A percentile compares a stretch with the other conserved stretches of the same genome.
Conservation (phyloP, 2,329 filamentous ascomycete genomes). For the Arthrocladium fulminans region DNA sequence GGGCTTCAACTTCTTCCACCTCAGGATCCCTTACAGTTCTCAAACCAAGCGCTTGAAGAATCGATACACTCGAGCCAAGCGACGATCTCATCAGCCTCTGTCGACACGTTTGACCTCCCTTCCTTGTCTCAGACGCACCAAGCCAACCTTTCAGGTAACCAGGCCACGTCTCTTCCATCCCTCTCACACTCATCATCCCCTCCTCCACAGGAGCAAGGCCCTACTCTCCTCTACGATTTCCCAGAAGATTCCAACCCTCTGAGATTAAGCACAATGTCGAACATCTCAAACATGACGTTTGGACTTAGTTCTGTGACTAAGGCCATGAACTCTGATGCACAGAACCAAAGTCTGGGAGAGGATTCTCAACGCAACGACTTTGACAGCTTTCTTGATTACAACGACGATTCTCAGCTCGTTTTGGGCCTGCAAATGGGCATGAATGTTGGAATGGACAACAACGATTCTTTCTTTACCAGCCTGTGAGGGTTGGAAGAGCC, state of each 20-base stretch:
- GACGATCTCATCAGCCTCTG: neutral
- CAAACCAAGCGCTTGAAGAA: neutral
- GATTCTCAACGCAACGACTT: constrained; percentile 21
- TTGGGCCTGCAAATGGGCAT: constrained; percentile 11
- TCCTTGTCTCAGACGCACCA: constrained; percentile 6
- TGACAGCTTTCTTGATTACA: constrained; percentile 23
- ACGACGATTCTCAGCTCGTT: constrained; percentile 5
- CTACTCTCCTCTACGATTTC: constrained; percentile 3
- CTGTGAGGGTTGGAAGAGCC: no score
- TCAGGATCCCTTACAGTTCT: neutral
- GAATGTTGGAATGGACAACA: constrained; percentile 17
- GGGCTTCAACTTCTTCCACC: neutral
- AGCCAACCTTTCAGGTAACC: neutral
- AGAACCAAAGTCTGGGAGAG: constrained; percentile 10
- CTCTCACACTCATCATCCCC: constrained; percentile 8
- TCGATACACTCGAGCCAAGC: constrained; percentile 3
- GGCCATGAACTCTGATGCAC: constrained; percentile 11
- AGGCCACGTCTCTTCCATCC: constrained; percentile 5
- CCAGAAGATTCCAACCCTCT: constrained; percentile 1
- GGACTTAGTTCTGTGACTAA: constrained; percentile 5
- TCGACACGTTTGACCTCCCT: constrained; percentile 22
- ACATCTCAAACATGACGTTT: constrained; percentile 8
- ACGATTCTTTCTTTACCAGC: constrained; percentile 18
- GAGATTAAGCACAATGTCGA: constrained; percentile 1
- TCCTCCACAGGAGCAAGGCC: constrained; percentile 7